Evolutionary conservation across 208 protist species (phyloP), one percentile per base, ranked within the genome.

Genomic region (Leishmania major): DNA sequence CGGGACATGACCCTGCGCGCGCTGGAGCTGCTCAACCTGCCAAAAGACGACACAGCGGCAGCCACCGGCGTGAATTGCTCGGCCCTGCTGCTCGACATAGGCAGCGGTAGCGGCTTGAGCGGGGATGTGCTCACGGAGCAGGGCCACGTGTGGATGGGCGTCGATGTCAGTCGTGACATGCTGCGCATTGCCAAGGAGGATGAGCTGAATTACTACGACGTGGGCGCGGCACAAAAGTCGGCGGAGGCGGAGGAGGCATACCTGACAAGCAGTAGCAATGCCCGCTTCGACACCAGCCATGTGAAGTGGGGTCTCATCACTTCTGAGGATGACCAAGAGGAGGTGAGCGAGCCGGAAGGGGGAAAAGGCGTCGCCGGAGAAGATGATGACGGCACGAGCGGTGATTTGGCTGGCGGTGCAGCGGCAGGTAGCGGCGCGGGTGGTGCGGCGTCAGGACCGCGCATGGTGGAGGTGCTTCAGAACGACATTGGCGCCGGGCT

Each of bases 91-190:
- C 93, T 99, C 2, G 99, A 99, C 87, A 92, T 99, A 59, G 99
- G 99, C 64, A 99, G 99, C 86, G 99, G 99, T 37, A 99, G 98
- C 69, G 99, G 99, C 0, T 84, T 99, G 43, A 99, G 97, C 84
- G 99, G 99, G 3, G 94, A 99, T 57, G 96, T 98, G n/a, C 76
- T 99, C 22, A 94, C 92, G 1, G 94, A 98, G 71, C 45, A 86
- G 49, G 99, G 99, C 17, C 98, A 99, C 89, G 71, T 89, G 17
- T 99, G 98, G 98, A 84, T 99, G n/a, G 99, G 99, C 10, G 88
- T 98, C 13, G 99, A 99, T 81, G 99, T 99, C 80, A 98, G 93
- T 64, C 69, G 57, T 0, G 90, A 96, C 79, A 99, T 99, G 99
- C 88, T 99, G 7, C 80, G 72, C 55, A 87, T 99, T 3, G 98